Base-by-base conservation (phyloP, 2,329 filamentous ascomycete genomes). In the Zasmidium citrigriseum region DNA sequence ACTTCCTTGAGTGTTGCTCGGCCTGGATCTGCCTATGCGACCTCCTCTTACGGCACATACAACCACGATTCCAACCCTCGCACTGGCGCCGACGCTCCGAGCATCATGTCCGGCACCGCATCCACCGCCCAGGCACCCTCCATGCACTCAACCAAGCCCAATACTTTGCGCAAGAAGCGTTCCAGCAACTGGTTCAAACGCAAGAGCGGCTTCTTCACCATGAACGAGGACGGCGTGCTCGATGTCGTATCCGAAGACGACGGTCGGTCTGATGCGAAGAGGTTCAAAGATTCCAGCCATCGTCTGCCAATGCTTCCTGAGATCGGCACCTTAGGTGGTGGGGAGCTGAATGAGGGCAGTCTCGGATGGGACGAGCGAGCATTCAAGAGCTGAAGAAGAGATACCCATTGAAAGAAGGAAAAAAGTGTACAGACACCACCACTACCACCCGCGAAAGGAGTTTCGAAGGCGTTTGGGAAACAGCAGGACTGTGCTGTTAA, bases 161-260 rank as follows among this genome's bases (percentile, higher is more conserved):
- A 54, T 14, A 53, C 50, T 20, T 61, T 72, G 29, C 62, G 67
- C 38, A 66, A 67, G 58, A 66, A 65, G 57, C 68, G 70, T 46
- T 69, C 67, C 20, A 69, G 67, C 57, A 70, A 63, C 55, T 74
- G 72, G 72, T 75, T 75, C 68, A 68, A 64, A 61, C 68, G 72
- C 46, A 71, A 70, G 62, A 73, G 70, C 57, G 63, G 67, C 38
- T 64, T 73, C 58, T 72, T 72, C 62, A 57, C 55, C 57, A 60
- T 64, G 51, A 66, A 64, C 57, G 64, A 60, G 20, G 66, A 66
- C 22, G 60, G 53, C n/a, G 50, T 55, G n/a, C 59, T 72, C 27
- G 67, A 65, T 45, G 58, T 64, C 12, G 66, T 70, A 25, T 61
- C 58, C 20, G 69, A 71, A 57, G 64, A 68, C 22, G 48, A 49